These are phyloP conservation scores for Chalara sp. DNA, from an alignment of 2,329 filamentous ascomycete species.

Conservation along the genomic window DNA sequence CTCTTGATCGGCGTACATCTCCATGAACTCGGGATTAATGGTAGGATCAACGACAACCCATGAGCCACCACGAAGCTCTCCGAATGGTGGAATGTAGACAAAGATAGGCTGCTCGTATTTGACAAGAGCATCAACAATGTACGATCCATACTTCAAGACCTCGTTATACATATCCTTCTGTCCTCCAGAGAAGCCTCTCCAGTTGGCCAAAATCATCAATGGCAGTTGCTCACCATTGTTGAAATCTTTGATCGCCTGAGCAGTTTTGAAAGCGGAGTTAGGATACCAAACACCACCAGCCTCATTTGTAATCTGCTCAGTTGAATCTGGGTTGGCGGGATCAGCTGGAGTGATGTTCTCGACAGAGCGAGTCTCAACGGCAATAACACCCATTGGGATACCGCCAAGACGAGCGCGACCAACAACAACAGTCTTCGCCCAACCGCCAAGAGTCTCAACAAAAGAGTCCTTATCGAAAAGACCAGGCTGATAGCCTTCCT, in stretches of 20 bases:
- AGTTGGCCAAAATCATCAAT: constrained; percentile 98
- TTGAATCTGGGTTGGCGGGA: constrained; percentile 96
- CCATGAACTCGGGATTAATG: constrained; percentile 94
- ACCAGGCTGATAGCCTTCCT: constrained; percentile 74
- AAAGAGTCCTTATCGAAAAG: constrained; percentile 97
- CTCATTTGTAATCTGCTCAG: constrained; percentile 89
- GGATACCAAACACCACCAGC: constrained; percentile 99
- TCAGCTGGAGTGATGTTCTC: constrained; percentile 97
- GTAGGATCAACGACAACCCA: constrained; percentile 98
- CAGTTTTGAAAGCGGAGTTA: constrained; percentile 99
- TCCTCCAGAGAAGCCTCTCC: constrained; percentile 99
- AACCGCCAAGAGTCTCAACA: constrained; percentile 91
- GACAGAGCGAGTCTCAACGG: constrained; percentile 88
- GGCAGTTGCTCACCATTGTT: constrained; percentile 98
- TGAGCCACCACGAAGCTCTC: constrained; percentile 95
- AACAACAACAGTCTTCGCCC: constrained; percentile 94
- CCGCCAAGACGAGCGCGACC: constrained; percentile 93
- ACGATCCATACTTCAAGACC: constrained; percentile 98
- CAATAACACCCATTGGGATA: constrained; percentile 97
- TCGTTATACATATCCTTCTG: constrained; percentile 99
- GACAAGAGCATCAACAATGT: constrained; percentile 96
- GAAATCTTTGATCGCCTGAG: constrained; percentile 97
- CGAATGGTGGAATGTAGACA: constrained; percentile 95
- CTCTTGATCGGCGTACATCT: constrained; percentile 98
- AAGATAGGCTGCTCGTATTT: constrained; percentile 99